Evolutionary conservation across 2,329 filamentous ascomycete genomes (phyloP).

Genomic region (Talaromyces sp.): DNA sequence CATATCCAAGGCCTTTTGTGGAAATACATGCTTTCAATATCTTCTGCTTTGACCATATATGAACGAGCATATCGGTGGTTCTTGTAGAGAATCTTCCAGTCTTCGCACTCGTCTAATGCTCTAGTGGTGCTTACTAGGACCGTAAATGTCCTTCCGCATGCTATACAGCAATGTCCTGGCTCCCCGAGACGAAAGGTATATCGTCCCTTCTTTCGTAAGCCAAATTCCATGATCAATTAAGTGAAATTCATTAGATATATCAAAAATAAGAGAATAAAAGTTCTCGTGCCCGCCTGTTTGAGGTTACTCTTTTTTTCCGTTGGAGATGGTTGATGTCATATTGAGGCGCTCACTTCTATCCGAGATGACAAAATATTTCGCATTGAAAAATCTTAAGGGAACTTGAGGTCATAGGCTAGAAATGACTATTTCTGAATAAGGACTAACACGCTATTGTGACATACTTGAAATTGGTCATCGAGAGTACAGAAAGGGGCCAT

Average conservation of each 20-base stretch:
- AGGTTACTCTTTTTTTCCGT: not conserved
- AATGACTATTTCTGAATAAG: too few relatives aligned
- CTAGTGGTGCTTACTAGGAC: not conserved
- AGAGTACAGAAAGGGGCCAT: too few relatives aligned
- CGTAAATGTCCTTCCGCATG: conserved; percentile 1
- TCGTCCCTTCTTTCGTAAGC: not conserved
- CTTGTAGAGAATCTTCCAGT: conserved; percentile 13
- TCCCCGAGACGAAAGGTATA: not conserved
- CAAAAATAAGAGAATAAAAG: not conserved
- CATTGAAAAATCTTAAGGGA: not conserved
- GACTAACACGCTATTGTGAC: too few relatives aligned
- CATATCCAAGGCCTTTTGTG: conserved; percentile 11
- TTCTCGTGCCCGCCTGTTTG: not conserved
- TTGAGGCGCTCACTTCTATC: not conserved
- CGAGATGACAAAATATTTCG: not conserved
- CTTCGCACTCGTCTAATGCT: conserved; percentile 12
- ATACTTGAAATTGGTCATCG: too few relatives aligned
- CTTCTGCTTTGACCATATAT: conserved; percentile 14
- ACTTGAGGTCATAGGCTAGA: not conserved
- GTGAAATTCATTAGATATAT: not conserved
- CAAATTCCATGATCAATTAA: not conserved
- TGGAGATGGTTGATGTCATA: not conserved
- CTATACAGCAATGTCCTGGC: conserved; percentile 11
- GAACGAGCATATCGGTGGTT: not conserved
- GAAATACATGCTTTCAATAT: conserved; percentile 19